Evolutionary conservation across 1,139 yeast species (phyloP), one percentile per base, ranked within the genome.

Genomic region (Diutina scorzettiae): DNA sequence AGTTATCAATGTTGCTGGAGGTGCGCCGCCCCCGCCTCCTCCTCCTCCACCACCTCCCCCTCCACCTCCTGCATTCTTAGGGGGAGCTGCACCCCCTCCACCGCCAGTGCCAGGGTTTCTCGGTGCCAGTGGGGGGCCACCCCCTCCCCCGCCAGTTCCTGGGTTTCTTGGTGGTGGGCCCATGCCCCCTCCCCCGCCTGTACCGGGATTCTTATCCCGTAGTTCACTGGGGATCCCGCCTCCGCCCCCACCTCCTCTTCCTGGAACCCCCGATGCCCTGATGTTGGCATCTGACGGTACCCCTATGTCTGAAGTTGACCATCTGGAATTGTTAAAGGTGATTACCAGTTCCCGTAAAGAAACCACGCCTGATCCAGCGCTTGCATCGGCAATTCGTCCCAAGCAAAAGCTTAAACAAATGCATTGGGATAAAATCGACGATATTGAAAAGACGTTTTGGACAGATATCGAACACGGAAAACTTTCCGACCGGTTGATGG

Each of bases 351-450:
- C 18, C 4, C 8, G 20, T 17, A 17, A 30, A 8, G 11, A 11
- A 27, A n/a, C 9, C 9, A 12, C 14, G 29, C 20, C 11, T n/a
- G 29, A 34, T 16, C 39, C 28, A 3, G 19, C n/a, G 2, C 14
- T 12, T 3, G 16, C 28, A 2, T 14, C 23, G 19, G 47, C 45
- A 43, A 59, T 65, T 14, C 65, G 81, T 43, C 83, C 93, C 4
- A 72, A 72, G 44, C 64, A 73, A 16, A 81, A 78, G 49, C 67
- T 91, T 52, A 91, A 89, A 57, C 97, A 89, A 55, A 80, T 91
- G 70, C 98, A 91, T 56, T 91, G 97, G 97, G 95, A 89, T 50
- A 83, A 77, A 54, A 67, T 91, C 39, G 81, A 78, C 25, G 62
- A 69, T 47, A 78, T 85, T 39, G 74, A 78, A 37, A 72, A 78